Base-by-base conservation (phyloP, 23 red algal species). In the Agarophyton chilense region DNA sequence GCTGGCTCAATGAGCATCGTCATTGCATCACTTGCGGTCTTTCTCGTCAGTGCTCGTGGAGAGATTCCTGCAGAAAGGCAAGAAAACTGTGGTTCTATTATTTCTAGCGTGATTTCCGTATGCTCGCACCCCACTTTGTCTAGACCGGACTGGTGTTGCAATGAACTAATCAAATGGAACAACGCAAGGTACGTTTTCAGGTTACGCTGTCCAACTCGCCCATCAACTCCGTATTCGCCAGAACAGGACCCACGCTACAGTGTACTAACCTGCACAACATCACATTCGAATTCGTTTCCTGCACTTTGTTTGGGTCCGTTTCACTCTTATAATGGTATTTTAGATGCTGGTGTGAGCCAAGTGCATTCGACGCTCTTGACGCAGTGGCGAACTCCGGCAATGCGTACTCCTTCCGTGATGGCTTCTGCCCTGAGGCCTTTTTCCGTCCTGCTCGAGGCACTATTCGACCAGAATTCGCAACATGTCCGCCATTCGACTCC, bases 101-200 rank as follows among this genome's bases (percentile, higher is more conserved):
- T 86, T 29, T 86, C 82, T 1, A 70, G 58, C 38, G 82, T 86
- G 16, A 73, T 86, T 86, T 86, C 82, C 18, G 82, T 86, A 22
- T 86, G 82, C 82, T 86, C 82, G 10, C 82, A 86, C 10, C 82
- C 82, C 1, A 71, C 60, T 24, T 55, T 86, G 82, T 63, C 42
- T 10, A 70, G 82, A 72, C 82, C 82, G 0, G 82, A 86, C 46
- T 86, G 82, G 82, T 86, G 82, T 55, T 86, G 82, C 45, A 86
- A 86, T 19, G 82, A 86, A 86, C 64, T 86, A 13, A 86, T 70
- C 47, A 70, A 72, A 51, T 86, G 82, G 82, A 86, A 86, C 49
- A 63, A 86, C 29, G 82, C 82, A 45, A 42, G 82, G 82, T 86
- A 86, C 22, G 82, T 40, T 18, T 40, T 33, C 35, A 14, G 2